A percentile compares a stretch with the other conserved stretches of the same genome.
These are phyloP conservation scores for Cutaneotrichosporon sp. DNA, from an alignment of 1,284 basidiomycete genomes.

Conservation along the genomic window DNA sequence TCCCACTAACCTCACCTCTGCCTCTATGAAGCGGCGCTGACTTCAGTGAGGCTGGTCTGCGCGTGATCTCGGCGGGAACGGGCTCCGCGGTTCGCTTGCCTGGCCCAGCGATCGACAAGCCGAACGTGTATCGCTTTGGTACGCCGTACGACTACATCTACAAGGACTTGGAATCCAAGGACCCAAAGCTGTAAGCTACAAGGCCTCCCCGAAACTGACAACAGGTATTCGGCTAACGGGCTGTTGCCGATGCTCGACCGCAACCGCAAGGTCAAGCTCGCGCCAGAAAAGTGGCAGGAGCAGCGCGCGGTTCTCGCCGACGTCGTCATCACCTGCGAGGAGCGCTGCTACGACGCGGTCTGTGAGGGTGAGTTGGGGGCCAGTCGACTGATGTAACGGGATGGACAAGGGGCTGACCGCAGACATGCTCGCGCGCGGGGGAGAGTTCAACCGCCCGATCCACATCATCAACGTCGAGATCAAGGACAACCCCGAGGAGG, in stretches of 20 bases:
- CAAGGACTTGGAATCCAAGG: slow-evolving; percentile 85
- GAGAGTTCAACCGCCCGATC: slow-evolving; percentile 89
- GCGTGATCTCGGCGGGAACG: slow-evolving; percentile 91
- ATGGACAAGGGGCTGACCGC: too few relatives aligned
- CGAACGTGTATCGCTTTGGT: slow-evolving; percentile 96
- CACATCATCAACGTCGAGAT: slow-evolving; percentile 99
- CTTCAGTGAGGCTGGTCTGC: slow-evolving; percentile 73
- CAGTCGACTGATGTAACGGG: too few relatives aligned
- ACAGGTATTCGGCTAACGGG: slow-evolving; percentile 91
- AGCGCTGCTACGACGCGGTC: slow-evolving; percentile 97
- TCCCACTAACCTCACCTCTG: background rate
- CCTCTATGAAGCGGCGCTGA: background rate
- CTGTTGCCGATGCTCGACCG: slow-evolving; percentile 97
- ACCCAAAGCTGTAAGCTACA: slow-evolving; percentile 71
- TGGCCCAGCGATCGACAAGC: slow-evolving; percentile 94
- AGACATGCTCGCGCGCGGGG: slow-evolving; percentile 87
- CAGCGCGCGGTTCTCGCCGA: slow-evolving; percentile 76
- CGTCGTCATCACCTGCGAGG: slow-evolving; percentile 98
- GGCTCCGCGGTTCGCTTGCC: slow-evolving; percentile 96
- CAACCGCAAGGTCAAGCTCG: slow-evolving; percentile 86
- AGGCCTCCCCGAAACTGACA: background rate
- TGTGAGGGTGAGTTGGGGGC: slow-evolving; percentile 87
- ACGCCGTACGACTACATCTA: slow-evolving; percentile 98
- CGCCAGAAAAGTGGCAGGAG: slow-evolving; percentile 97
- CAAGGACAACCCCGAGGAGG: slow-evolving; percentile 99